Base-by-base conservation (phyloP, 768 basidiomycete species). In the Termitomyces eurrhizus region DNA sequence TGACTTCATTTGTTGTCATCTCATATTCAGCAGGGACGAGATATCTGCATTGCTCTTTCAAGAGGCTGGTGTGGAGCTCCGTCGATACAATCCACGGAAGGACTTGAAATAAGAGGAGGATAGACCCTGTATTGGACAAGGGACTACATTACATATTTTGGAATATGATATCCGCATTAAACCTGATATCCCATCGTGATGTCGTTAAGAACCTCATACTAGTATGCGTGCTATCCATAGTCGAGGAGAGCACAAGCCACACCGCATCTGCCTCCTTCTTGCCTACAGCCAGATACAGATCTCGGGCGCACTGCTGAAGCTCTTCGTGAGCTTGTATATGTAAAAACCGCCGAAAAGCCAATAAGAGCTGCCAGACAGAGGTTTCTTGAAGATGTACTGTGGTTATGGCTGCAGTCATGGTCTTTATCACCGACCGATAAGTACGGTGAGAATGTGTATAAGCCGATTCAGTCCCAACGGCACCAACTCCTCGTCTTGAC, bases 391-490 rank as follows among this genome's bases (percentile, higher is more conserved):
- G 79, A 62, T 87, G 85, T 2, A 96, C 90, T 8, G 83, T 80
- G 52, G 76, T 76, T 26, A 85, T 80, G 7, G 89, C 83, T 7
- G 84, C 83, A 0, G 81, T 80, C 82, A 94, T 88, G 0, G 92
- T 90, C 53, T 74, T 79, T 18, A 98, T 68, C 42, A 95, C 77
- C 11, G 93, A 84, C n/a, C 80, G 78, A 71, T 95, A 89, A 39
- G 94, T 70, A 35, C 92, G 80, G 73, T 95, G 92, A 1, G 90
- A 91, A 63, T 88, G 83, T 0, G 92, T 90, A 69, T 91, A 93
- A 4, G 87, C 84, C 18, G 87, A 88, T 68, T 85, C 84, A 6
- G 86, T 83, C 9, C 87, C 85, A 14, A 87, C 77, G 2, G 73
- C 76, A 13, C 77, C 79, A 7, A 62, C 65, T 12, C 79, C 82